Evolutionary conservation across 768 basidiomycete species (phyloP).

Genomic region (Pulveroboletus frians): DNA sequence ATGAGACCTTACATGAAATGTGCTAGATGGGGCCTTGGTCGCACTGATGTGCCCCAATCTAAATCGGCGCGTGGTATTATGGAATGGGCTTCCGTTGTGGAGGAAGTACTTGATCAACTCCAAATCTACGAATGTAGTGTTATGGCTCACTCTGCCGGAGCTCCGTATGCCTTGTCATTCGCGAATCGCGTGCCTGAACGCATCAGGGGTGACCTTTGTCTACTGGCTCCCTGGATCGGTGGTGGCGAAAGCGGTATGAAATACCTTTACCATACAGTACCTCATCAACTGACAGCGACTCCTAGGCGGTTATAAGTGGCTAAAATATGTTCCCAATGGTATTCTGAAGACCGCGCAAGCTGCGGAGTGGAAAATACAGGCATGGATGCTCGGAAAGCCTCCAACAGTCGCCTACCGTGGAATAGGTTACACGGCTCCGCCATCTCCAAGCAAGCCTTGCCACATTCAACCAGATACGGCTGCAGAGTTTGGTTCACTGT

Average conservation of each 20-base stretch:
- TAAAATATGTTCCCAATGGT: conserved; percentile 92
- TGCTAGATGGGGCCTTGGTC: conserved; percentile 85
- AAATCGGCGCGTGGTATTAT: conserved; percentile 73
- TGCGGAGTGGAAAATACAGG: conserved; percentile 95
- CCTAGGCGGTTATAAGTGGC: conserved; percentile 86
- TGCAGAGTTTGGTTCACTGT: conserved; percentile 15
- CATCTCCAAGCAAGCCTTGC: conserved; percentile 31
- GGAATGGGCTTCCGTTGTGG: conserved; percentile 88
- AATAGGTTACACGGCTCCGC: conserved; percentile 68
- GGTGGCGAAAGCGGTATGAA: conserved; percentile 78
- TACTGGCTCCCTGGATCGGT: conserved; percentile 97
- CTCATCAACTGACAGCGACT: conserved; percentile 11
- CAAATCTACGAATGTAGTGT: conserved; percentile 77
- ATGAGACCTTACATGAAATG: conserved; percentile 12
- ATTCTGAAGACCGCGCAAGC: conserved; percentile 93
- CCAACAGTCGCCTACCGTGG: conserved; percentile 80
- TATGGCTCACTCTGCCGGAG: conserved; percentile 94
- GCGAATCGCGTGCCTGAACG: conserved; percentile 71
- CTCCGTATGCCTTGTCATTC: conserved; percentile 89
- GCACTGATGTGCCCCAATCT: conserved; percentile 63
- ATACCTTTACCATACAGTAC: neutral
- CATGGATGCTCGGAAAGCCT: conserved; percentile 96
- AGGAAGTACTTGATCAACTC: conserved; percentile 82
- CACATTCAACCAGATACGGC: conserved; percentile 16
- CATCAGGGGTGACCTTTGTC: conserved; percentile 76